Evolutionary conservation across 768 basidiomycete genomes (phyloP), one percentile per base, ranked within the genome.

Genomic region (Pisolithus marmoratus): DNA sequence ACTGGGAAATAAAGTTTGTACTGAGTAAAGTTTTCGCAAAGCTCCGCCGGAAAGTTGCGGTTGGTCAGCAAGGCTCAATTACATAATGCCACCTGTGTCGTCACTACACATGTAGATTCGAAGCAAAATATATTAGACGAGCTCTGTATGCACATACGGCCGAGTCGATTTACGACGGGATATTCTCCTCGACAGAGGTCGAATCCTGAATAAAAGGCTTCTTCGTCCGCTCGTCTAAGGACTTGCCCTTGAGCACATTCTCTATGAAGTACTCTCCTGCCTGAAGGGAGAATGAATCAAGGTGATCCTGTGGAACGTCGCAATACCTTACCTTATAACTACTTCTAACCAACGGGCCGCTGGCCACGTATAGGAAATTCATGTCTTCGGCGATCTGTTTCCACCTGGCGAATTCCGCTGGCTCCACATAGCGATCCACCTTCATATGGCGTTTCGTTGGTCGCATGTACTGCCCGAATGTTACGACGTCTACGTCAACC

Each of bases 371-470:
- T 42, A 97, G 64, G 79, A 99, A 99, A 38, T 95, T 94, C 79
- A 96, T 85, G 55, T 84, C 82, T 62, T 97, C 92, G 7, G 96
- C 95, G 11, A 88, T 75, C 60, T 81, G 73, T 65, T 87, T 94
- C 95, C 95, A 99, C 51, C 78, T 73, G 55, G 90, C 88, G 60
- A 98, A 99, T 65, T 98, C 94, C 4, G 82, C 80, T 1, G 96
- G 96, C 54, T 91, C 83, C 22, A 98, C 93, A 61, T 99, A 99
- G 27, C 92, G 87, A 58, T 92, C 87, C 9, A 99, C 96, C 70
- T 98, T 99, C 96, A 99, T 98, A 70, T 99, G 96, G 26, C 85
- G 81, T 70, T 98, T 98, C 8, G 96, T 97, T 7, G 96, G 96
- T 46, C 96, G 87, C 96, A 99, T 98, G 70, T 99, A 99, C 72